Evolutionary conservation across 2,329 filamentous ascomycete genomes (phyloP).

Genomic region (Colletotrichum magnum): DNA sequence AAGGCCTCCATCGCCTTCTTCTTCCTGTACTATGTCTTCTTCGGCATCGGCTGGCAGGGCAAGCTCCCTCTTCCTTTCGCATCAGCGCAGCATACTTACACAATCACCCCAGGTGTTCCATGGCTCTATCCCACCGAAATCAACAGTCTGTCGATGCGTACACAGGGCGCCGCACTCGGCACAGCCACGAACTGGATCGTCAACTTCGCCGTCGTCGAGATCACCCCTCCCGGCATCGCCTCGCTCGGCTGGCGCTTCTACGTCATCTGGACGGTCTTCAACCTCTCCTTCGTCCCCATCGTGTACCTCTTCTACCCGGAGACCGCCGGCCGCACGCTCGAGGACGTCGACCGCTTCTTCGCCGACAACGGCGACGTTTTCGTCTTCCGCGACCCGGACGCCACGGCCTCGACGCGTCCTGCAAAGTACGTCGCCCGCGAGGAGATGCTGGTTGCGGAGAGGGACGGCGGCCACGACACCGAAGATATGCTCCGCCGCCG

Average conservation of each 20-base stretch:
- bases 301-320: constrained; percentile 66
- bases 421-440: constrained; percentile 43
- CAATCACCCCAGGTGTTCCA: constrained; percentile 41
- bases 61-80: not conserved
- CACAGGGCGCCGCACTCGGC: constrained; percentile 44
- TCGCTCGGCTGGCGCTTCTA: constrained; percentile 67
- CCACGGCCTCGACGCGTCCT: constrained; percentile 43
- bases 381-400: constrained; percentile 44
- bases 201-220: constrained; percentile 48
- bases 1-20: constrained; percentile 44
- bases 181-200: constrained; percentile 41
- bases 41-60: constrained; percentile 40
- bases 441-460: constrained; percentile 43
- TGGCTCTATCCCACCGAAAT: constrained; percentile 53
- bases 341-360: constrained; percentile 46
- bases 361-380: constrained; percentile 44
- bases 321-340: constrained; percentile 49
- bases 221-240: constrained; percentile 54
- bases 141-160: constrained; percentile 51
- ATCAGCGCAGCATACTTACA: not conserved
- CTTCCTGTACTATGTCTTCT: constrained; percentile 44
- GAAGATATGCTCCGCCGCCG: constrained; percentile 28
- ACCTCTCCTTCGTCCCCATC: constrained; percentile 60
- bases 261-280: constrained; percentile 66
- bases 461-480: constrained; percentile 1